Conservation (phyloP, 768 basidiomycete genomes). For the Tulasnella sp. region DNA sequence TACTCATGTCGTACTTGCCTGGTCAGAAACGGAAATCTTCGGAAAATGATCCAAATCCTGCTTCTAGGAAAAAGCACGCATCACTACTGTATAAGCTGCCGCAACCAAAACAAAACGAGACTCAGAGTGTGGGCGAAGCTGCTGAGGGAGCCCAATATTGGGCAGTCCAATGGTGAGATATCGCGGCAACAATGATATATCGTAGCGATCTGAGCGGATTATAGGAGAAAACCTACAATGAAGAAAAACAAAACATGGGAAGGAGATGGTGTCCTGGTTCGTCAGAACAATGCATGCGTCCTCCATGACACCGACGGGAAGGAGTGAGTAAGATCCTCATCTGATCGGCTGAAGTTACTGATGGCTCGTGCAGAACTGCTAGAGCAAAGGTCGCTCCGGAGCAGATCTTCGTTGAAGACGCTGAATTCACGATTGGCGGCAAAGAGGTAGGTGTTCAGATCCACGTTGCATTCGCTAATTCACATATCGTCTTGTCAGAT, state of each 20-base stretch:
- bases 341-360: not conserved
- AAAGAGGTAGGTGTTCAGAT: slow-evolving; percentile 17
- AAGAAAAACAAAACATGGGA: slow-evolving; percentile 85
- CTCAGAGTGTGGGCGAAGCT: too few relatives aligned
- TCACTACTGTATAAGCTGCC: too few relatives aligned
- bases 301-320: slow-evolving; percentile 37
- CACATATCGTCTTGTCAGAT: slow-evolving; percentile 6
- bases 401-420: slow-evolving; percentile 14
- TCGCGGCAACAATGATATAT: not conserved
- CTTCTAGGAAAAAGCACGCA: slow-evolving; percentile 1
- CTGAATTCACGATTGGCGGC: slow-evolving; percentile 21
- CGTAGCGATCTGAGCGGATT: not conserved
- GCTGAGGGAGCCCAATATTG: slow-evolving; percentile 33
- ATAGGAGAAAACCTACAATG: slow-evolving; percentile 57
- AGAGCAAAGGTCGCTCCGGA: not conserved
- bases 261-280: slow-evolving; percentile 25
- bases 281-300: slow-evolving; percentile 50
- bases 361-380: not conserved
- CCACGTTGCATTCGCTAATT: not conserved
- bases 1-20: not conserved
- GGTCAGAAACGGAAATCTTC: slow-evolving; percentile 9
- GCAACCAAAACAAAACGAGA: too few relatives aligned
- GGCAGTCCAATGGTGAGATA: slow-evolving; percentile 63
- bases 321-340: slow-evolving; percentile 33
- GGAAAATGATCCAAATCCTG: not conserved